phyloP scores from a whole-genome alignment of 805 yeast genomes.

The Yarrowia phangngaensis region DNA sequence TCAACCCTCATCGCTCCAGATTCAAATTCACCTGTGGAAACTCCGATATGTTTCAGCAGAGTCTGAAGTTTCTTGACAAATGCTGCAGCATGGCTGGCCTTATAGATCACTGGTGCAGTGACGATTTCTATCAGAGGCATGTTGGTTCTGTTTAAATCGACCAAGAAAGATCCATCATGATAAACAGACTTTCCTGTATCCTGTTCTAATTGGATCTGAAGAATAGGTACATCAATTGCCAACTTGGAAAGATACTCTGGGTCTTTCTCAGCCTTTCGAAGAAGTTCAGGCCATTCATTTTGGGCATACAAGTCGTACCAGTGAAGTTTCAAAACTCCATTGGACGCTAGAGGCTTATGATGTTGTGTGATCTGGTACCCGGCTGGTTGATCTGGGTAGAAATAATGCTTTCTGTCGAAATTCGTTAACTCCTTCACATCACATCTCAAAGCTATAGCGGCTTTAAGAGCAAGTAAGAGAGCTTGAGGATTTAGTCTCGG shows the following conservation, averaged over 20 bases:
- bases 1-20: constrained; percentile 95
- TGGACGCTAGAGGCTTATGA: constrained; percentile 68
- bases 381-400: constrained; percentile 92
- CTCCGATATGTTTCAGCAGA: constrained; percentile 59
- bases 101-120: constrained; percentile 78
- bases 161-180: constrained; percentile 42
- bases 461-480: constrained; percentile 60
- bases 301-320: constrained; percentile 51
- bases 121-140: constrained; percentile 87
- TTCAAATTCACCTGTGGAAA: constrained; percentile 88
- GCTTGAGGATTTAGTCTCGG: constrained; percentile 78
- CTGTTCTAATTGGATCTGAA: constrained; percentile 88
- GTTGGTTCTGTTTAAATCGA: constrained; percentile 82
- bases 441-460: constrained; percentile 68
- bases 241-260: constrained; percentile 31
- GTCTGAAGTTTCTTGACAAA: constrained; percentile 79
- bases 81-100: constrained; percentile 62
- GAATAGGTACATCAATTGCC: constrained; percentile 54
- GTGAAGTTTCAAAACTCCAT: constrained; percentile 55
- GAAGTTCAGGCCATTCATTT: constrained; percentile 19
- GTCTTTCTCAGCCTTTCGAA: not conserved
- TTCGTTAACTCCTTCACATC: constrained; percentile 53
- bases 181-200: constrained; percentile 84
- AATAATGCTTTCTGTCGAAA: constrained; percentile 93
- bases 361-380: constrained; percentile 96